A percentile compares a stretch with the other conserved stretches of the same genome.
Evolutionary conservation across 345 rosid genomes (phyloP).

Genomic region (Acer campestre): DNA sequence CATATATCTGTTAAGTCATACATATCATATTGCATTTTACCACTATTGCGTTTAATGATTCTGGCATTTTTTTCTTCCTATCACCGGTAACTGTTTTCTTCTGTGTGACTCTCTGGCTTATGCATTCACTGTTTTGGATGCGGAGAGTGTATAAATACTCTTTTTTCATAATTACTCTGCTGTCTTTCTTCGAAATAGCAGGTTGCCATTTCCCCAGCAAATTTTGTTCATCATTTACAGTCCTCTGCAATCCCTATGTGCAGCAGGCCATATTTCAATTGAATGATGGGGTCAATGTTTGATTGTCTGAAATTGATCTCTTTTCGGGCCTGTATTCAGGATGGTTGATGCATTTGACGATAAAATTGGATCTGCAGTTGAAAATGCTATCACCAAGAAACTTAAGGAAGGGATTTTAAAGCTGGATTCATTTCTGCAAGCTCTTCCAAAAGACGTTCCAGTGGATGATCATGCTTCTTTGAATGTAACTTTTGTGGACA

Average conservation of each 20-base stretch:
- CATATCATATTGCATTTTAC: not conserved
- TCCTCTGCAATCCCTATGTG: not conserved
- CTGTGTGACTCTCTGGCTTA: not conserved
- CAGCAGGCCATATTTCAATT: not conserved
- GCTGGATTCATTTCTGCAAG: slow-evolving; percentile 72
- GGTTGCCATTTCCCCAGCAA: not conserved
- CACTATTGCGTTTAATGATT: not conserved
- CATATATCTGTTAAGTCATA: not conserved
- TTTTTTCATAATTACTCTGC: not conserved
- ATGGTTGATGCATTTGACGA: slow-evolving; percentile 90
- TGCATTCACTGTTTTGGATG: not conserved
- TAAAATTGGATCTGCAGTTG: slow-evolving; percentile 77
- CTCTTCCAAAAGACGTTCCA: slow-evolving; percentile 87
- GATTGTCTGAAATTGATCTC: slow-evolving; percentile 10
- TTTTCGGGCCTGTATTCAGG: slow-evolving; percentile 39
- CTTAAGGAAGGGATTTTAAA: slow-evolving; percentile 73
- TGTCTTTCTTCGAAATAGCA: not conserved
- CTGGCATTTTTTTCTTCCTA: slow-evolving; percentile 6
- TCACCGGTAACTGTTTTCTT: not conserved
- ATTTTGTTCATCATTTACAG: not conserved
- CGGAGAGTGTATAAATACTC: not conserved
- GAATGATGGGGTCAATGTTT: slow-evolving; percentile 7
- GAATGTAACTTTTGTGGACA: slow-evolving; percentile 74
- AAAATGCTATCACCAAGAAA: slow-evolving; percentile 71
- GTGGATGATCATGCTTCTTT: slow-evolving; percentile 88